Evolutionary conservation across 2,329 filamentous ascomycete species (phyloP).

Genomic region (Xylariaceae sp.): DNA sequence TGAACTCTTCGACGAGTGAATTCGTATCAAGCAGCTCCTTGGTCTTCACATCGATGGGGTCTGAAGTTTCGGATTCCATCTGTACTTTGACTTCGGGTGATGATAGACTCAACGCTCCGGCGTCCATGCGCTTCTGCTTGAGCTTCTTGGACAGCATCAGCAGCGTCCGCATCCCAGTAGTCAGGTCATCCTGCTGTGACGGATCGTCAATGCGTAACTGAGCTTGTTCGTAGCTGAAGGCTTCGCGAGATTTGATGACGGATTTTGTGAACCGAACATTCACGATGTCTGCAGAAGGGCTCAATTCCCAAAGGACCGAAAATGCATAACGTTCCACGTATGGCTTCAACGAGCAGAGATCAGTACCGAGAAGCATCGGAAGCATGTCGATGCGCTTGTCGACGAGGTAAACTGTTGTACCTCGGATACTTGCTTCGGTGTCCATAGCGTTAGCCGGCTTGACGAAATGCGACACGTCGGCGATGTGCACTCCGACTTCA

Average conservation of each 20-base stretch:
- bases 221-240: conserved; percentile 96
- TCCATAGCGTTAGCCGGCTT: conserved; percentile 98
- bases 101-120: conserved; percentile 88
- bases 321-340: conserved; percentile 94
- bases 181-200: conserved; percentile 84
- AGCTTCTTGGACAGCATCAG: conserved; percentile 88
- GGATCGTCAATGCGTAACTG: conserved; percentile 89
- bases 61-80: conserved; percentile 90
- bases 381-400: conserved; percentile 99
- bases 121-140: conserved; percentile 92
- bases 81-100: conserved; percentile 98
- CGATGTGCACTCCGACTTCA: conserved; percentile 96
- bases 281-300: conserved; percentile 78
- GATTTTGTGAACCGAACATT: conserved; percentile 91
- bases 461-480: conserved; percentile 98
- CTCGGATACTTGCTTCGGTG: conserved; percentile 84
- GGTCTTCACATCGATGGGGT: conserved; percentile 93
- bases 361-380: conserved; percentile 90
- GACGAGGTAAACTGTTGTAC: conserved; percentile 94
- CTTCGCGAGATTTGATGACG: conserved; percentile 92
- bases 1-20: conserved; percentile 97
- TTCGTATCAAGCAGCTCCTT: conserved; percentile 94
- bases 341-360: conserved; percentile 93
- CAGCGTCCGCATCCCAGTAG: conserved; percentile 80
- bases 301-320: conserved; percentile 84